Evolutionary conservation across 805 yeast genomes (phyloP), one percentile per base, ranked within the genome.

Genomic region (Teunomyces stri): DNA sequence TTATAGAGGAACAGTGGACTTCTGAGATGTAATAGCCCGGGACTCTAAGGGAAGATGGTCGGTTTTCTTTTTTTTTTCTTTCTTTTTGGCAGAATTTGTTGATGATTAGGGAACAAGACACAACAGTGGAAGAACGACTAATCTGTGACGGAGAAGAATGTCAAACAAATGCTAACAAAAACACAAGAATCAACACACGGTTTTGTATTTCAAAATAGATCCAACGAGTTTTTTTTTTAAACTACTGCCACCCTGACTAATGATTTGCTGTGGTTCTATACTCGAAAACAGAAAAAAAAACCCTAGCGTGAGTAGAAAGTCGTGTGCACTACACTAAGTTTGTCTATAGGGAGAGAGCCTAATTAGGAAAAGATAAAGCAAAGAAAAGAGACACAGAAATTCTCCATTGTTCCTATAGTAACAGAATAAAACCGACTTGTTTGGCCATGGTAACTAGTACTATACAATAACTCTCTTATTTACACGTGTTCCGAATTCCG

Each of bases 211-310:
- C 40, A 21, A 37, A 34, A 21, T 21, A 27, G 13, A 37, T 21
- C 12, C 16, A n/a, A 31, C 34, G 15, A 31, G 34, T 10, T 13
- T 22, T 20, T 37, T 7, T 7, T 21, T 21, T 37, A 21, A 27
- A 37, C 25, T 37, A 22, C 38, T 35, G 38, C 38, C 40, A 37
- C 40, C 40, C 40, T 37, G 40, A 37, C 29, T 37, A 37, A 37
- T 37, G 28, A 37, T 37, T 37, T 37, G 40, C 40, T 37, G 29
- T 37, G 40, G 40, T 37, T n/a, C 11, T 37, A 37, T 13, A 15
- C 27, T 37, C 16, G 40, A 37, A 37, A 22, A 37, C 40, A 37
- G 40, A 37, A 37, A 37, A 37, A 37, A 37, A 10, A 10, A 18
- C 4, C 40, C 40, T 31, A 13, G 13, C 11, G 34, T 13, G 34